These are phyloP conservation scores for Hymenotorrendiella dingleyae DNA, from an alignment of 2,329 filamentous ascomycete genomes.

Conservation along the genomic window DNA sequence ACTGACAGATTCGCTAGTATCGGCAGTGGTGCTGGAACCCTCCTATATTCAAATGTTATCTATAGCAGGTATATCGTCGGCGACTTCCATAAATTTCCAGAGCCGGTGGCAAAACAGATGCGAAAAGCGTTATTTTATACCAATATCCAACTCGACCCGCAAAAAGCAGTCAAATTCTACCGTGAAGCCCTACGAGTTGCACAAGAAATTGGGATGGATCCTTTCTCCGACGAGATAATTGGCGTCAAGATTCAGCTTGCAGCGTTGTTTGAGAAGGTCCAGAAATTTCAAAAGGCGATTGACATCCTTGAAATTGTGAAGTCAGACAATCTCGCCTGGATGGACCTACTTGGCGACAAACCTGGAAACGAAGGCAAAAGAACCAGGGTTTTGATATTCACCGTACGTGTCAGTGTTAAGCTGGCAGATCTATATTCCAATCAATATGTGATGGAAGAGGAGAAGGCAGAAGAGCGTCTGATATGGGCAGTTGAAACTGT, in stretches of 20 bases:
- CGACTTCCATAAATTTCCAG: conserved; percentile 54
- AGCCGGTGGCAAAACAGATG: conserved; percentile 68
- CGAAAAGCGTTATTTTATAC: conserved; percentile 83
- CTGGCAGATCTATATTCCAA: conserved; percentile 77
- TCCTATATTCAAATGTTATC: conserved; percentile 27
- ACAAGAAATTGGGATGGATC: conserved; percentile 70
- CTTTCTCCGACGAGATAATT: conserved; percentile 84
- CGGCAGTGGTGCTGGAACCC: conserved; percentile 17
- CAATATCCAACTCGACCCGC: conserved; percentile 67
- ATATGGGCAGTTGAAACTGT: conserved; percentile 77
- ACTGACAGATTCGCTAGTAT: conserved; percentile 20
- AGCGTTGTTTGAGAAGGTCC: conserved; percentile 71
- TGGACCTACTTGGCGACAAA: conserved; percentile 50
- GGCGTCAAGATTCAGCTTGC: conserved; percentile 82
- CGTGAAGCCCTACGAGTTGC: conserved; percentile 71
- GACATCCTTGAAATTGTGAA: conserved; percentile 74
- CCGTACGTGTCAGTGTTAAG: conserved; percentile 73
- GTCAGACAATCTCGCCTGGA: conserved; percentile 60
- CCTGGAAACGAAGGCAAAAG: conserved; percentile 39
- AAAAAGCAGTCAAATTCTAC: conserved; percentile 78
- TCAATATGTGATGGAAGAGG: conserved; percentile 66
- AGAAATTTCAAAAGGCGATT: conserved; percentile 63
- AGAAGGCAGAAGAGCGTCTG: conserved; percentile 69
- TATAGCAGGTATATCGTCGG: conserved; percentile 31
- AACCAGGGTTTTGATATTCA: conserved; percentile 65